Evolutionary conservation across 208 protist genomes (phyloP), one percentile per base, ranked within the genome.

Genomic region (Novymonas esmeraldas): DNA sequence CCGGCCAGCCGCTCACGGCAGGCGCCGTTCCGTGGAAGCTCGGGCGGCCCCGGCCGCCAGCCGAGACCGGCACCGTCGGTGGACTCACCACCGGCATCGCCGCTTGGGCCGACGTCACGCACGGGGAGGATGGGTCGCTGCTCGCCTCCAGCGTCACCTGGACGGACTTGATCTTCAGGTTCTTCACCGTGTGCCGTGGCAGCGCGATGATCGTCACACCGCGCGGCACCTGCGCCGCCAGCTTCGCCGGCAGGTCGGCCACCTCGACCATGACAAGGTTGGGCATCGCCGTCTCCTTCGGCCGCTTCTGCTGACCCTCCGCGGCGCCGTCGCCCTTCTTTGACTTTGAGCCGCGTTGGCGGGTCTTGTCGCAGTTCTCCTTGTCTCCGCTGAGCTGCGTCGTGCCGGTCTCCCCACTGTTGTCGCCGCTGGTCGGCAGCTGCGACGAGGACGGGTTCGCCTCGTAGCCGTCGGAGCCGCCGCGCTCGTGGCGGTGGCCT

Each of bases 241-340:
- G 56, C 51, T 34, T 29, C 6, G 63, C 20, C 16, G 75, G 75
- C 28, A 80, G 42, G 36, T 48, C 9, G n/a, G 46, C 33, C 31
- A 76, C 64, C 3, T 57, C 46, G 44, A 80, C 75, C 62, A 80
- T 66, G 41, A 71, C 62, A 20, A 80, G 46, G 18, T 28, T 14
- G 11, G 75, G 57, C 54, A 80, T 49, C 2, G 18, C 13, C 38
- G 14, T 13, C 9, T 36, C 14, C 18, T 26, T 46, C 11, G 0
- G 14, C 41, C 20, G 34, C 39, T 52, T 57, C 42, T 48, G 31
- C 31, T 49, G 7, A 34, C 11, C 45, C 1, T 39, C 64, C 0
- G 29, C 20, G 2, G 52, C 38, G 16, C 14, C 41, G 29, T 49
- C 33, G 11, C 36, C 22, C 18, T 58, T 22, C 63, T 51, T 39